phyloP scores from a whole-genome alignment of 371 early-diverging fungal genomes.

The Lichtheimia hyalospora region DNA sequence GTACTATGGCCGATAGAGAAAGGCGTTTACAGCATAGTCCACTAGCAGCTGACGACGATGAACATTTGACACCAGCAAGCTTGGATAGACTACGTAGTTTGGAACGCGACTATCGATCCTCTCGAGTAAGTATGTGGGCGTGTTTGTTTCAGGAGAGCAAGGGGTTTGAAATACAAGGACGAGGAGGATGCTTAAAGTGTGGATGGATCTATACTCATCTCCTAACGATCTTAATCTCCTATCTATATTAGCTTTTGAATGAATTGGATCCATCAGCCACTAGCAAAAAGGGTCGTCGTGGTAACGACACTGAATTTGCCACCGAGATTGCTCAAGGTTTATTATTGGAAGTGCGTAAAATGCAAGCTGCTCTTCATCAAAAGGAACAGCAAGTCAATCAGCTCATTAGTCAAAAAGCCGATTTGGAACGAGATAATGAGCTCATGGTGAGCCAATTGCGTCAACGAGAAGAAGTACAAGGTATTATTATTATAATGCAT shows the following conservation, averaged over 20 bases:
- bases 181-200: no score
- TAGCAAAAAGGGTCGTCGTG: slow-evolving; percentile 12
- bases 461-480: slow-evolving; percentile 58
- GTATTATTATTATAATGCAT: slow-evolving; percentile 31
- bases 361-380: slow-evolving; percentile 50
- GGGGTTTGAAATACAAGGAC: no score
- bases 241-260: not conserved
- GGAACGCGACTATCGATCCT: slow-evolving; percentile 9
- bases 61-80: slow-evolving; percentile 11
- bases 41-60: slow-evolving; percentile 13
- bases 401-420: slow-evolving; percentile 58
- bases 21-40: not conserved
- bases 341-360: slow-evolving; percentile 48
- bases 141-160: no score
- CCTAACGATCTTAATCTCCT: no score
- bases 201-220: no score
- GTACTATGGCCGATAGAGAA: not conserved
- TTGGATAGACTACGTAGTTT: slow-evolving; percentile 10
- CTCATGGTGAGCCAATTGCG: slow-evolving; percentile 50
- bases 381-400: slow-evolving; percentile 65
- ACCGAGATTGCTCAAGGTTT: slow-evolving; percentile 55
- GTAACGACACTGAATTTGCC: slow-evolving; percentile 55
- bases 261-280: slow-evolving; percentile 3
- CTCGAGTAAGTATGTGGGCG: not conserved
- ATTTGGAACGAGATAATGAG: slow-evolving; percentile 59